Evolutionary conservation across 345 rosid genomes (phyloP), one percentile per base, ranked within the genome.

Genomic region (Eucalyptus dawsonii): DNA sequence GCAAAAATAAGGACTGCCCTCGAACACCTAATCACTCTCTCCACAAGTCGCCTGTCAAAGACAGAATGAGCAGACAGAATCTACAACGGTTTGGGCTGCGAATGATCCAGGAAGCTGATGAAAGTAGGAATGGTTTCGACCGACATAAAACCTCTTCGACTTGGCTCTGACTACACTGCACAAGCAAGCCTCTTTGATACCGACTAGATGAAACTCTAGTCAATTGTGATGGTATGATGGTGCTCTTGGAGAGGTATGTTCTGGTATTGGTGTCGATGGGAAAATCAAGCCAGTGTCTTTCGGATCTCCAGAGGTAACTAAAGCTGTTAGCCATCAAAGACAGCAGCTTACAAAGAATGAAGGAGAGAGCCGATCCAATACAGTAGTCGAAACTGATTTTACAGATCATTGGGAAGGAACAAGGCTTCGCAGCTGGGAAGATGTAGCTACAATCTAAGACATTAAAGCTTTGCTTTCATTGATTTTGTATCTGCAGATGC

Each of bases 281-380:
- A 76, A 76, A 40, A 76, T 11, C 0, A 34, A 34, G 1, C 1
- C 45, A 76, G 15, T 1, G 8, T 2, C 1, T 37, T 5, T 47
- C 6, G 29, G 83, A 40, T 37, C 83, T 37, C 1, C 83, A 76
- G 47, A 21, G 83, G 47, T 40, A 76, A 40, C 83, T 40, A 2
- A 76, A 76, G 47, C 47, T 76, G 83, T 22, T 22, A 21, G 47
- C 83, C 83, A 76, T 76, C 83, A 21, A 40, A 76, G 83, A 37
- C 83, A 21, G 47, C 83, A 40, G 47, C 83, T 76, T 19, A 76
- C 83, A 76, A 40, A 37, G 15, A 1, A 76, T 21, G 83, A 22
- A 0, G 83, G 83, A 22, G 5, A 0, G 1, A 76, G 0, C 83
- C 3, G 47, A 76, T 1, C 14, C 29, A 3, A 11, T 40, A 37